phyloP scores from a whole-genome alignment of 768 basidiomycete species.

The Mycena rosella region DNA sequence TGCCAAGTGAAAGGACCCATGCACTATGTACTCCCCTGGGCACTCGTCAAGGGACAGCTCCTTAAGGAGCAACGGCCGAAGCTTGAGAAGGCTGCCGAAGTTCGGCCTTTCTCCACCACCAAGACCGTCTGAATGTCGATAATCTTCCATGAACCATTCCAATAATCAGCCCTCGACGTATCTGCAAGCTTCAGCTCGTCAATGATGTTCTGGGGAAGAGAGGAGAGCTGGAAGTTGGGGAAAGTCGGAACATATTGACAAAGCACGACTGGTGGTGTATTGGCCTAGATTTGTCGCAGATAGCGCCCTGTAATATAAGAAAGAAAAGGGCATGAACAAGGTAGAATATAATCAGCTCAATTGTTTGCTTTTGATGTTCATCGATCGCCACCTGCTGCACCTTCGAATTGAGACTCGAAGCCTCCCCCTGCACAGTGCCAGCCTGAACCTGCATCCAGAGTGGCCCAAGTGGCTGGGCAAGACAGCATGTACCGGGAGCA shows the following conservation, averaged over 20 bases:
- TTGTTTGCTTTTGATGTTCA: neutral
- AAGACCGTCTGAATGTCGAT: neutral
- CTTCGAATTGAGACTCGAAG: neutral
- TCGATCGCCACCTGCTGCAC: neutral
- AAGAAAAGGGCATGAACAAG: neutral
- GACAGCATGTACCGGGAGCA: neutral
- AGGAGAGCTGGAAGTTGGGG: constrained; percentile 2
- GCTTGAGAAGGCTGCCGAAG: neutral
- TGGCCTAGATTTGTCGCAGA: neutral
- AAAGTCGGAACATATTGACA: neutral
- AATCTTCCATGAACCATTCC: constrained; percentile 3
- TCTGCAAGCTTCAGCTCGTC: neutral
- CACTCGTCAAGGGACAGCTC: neutral
- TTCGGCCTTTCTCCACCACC: neutral
- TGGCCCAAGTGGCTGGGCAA: neutral
- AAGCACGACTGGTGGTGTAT: neutral
- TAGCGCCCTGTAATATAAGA: too few species aligned
- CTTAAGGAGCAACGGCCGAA: constrained; percentile 2
- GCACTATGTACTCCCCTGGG: too few species aligned
- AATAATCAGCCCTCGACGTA: neutral
- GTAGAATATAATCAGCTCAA: neutral
- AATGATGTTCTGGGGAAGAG: neutral
- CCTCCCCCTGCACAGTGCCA: neutral
- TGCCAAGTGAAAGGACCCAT: too few species aligned
- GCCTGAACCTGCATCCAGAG: neutral